phyloP scores from a whole-genome alignment of 2,329 filamentous ascomycete genomes.

The Penicillium sp. region DNA sequence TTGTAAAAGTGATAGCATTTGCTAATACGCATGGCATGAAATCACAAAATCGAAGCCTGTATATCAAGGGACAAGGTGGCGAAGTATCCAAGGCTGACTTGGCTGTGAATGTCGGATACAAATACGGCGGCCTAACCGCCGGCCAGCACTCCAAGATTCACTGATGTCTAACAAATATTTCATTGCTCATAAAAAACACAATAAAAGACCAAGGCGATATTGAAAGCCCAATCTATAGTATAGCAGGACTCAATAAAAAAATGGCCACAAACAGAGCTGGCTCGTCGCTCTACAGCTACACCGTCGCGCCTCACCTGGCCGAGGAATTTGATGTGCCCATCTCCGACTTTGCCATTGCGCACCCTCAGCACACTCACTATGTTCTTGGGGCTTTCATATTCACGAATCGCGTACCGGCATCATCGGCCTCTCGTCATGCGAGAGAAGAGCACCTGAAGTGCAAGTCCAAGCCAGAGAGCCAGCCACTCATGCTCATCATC shows the following conservation, averaged over 20 bases:
- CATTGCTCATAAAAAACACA: too few species aligned
- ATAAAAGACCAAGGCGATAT: too few species aligned
- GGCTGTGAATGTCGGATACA: too few species aligned
- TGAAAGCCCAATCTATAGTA: too few species aligned
- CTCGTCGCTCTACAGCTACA: conserved; percentile 15
- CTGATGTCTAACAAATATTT: too few species aligned
- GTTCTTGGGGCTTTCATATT: conserved; percentile 29
- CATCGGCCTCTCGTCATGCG: conserved; percentile 2
- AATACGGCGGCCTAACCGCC: too few species aligned
- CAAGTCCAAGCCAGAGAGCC: background rate
- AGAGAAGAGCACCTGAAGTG: background rate
- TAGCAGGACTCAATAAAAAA: background rate
- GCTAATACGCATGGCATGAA: too few species aligned
- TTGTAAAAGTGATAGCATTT: too few species aligned
- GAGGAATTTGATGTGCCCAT: conserved; percentile 26
- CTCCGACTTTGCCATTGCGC: conserved; percentile 21
- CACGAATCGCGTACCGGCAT: conserved; percentile 13
- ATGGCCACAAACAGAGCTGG: conserved; percentile 12
- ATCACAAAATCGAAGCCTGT: too few species aligned
- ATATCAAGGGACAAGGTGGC: too few species aligned
- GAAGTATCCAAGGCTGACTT: too few species aligned
- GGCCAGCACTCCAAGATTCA: too few species aligned
- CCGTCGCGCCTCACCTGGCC: conserved; percentile 25
- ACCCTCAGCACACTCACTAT: conserved; percentile 27
- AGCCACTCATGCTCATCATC: conserved; percentile 41